phyloP scores from a whole-genome alignment of 352 stramenopile species.

The Globisporangium cylindrosporum region DNA sequence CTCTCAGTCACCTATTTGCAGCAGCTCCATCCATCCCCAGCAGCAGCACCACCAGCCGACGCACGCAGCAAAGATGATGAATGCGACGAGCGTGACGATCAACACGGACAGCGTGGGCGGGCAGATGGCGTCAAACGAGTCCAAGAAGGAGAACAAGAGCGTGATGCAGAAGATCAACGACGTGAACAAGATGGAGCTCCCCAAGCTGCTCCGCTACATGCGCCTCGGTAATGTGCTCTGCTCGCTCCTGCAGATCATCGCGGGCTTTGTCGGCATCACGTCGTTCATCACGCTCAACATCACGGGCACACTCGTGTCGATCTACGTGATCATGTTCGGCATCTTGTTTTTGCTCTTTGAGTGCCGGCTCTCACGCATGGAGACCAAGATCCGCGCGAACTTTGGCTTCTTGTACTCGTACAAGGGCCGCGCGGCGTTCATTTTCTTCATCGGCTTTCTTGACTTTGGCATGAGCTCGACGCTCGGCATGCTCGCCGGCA shows the following conservation, averaged over 20 bases:
- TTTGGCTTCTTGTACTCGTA: slow-evolving; percentile 89
- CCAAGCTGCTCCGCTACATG: slow-evolving; percentile 87
- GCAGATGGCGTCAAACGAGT: slow-evolving; percentile 39
- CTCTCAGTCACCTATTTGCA: slow-evolving; percentile 10
- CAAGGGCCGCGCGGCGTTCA: slow-evolving; percentile 81
- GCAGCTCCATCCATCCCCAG: background rate
- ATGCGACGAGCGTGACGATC: slow-evolving; percentile 69
- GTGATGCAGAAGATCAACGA: slow-evolving; percentile 84
- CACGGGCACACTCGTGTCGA: slow-evolving; percentile 83
- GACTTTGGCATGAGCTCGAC: slow-evolving; percentile 87
- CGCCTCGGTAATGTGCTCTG: slow-evolving; percentile 81
- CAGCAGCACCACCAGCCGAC: background rate
- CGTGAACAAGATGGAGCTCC: slow-evolving; percentile 89
- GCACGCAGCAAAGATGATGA: slow-evolving; percentile 49
- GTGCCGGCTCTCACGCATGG: slow-evolving; percentile 85
- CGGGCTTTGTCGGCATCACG: slow-evolving; percentile 75
- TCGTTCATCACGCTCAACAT: slow-evolving; percentile 90
- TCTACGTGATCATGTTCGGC: slow-evolving; percentile 90
- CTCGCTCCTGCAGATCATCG: slow-evolving; percentile 81
- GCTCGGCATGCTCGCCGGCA: slow-evolving; percentile 64
- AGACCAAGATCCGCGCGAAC: slow-evolving; percentile 75
- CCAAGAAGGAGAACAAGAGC: slow-evolving; percentile 69
- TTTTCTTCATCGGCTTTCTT: slow-evolving; percentile 89
- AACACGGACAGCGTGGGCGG: slow-evolving; percentile 75
- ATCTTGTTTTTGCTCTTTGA: slow-evolving; percentile 86